Conservation (phyloP, 768 basidiomycete species). For the Termitomyces sp. region DNA sequence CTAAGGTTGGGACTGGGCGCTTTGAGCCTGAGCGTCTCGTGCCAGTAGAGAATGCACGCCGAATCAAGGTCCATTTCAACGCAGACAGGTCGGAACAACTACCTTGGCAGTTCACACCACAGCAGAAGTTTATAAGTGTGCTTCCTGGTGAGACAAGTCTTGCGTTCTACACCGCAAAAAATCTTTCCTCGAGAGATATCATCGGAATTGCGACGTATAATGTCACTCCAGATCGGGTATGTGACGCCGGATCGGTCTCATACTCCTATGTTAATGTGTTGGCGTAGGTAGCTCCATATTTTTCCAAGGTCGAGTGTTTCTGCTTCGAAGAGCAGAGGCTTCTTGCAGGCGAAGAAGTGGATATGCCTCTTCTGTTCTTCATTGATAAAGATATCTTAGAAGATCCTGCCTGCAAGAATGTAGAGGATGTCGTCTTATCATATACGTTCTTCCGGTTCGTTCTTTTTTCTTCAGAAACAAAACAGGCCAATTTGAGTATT, state of each 20-base stretch:
- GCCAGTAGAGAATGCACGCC: slow-evolving; percentile 56
- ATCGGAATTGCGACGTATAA: slow-evolving; percentile 99
- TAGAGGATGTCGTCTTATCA: slow-evolving; percentile 89
- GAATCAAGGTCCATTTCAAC: slow-evolving; percentile 95
- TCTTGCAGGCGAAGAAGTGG: slow-evolving; percentile 92
- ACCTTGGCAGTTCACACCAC: slow-evolving; percentile 90
- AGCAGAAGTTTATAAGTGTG: slow-evolving; percentile 85
- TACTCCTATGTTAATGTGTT: not conserved
- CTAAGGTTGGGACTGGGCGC: slow-evolving; percentile 79
- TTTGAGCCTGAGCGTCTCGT: slow-evolving; percentile 84
- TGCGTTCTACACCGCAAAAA: slow-evolving; percentile 94
- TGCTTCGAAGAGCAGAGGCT: slow-evolving; percentile 99
- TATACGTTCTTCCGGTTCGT: slow-evolving; percentile 96
- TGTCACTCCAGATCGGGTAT: slow-evolving; percentile 93
- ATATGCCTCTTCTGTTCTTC: slow-evolving; percentile 98
- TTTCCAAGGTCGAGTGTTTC: slow-evolving; percentile 99
- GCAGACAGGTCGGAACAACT: slow-evolving; percentile 85
- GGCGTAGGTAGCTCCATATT: slow-evolving; percentile 89
- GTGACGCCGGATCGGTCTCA: slow-evolving; percentile 15
- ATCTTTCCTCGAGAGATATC: slow-evolving; percentile 77
- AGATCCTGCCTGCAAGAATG: slow-evolving; percentile 79
- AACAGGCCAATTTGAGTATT: not conserved
- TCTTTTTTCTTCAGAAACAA: not conserved
- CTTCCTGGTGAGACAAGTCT: slow-evolving; percentile 93
- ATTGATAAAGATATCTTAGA: slow-evolving; percentile 97